phyloP scores from a whole-genome alignment of 306 rosid species.

The Amphicarpaea edgeworthii region DNA sequence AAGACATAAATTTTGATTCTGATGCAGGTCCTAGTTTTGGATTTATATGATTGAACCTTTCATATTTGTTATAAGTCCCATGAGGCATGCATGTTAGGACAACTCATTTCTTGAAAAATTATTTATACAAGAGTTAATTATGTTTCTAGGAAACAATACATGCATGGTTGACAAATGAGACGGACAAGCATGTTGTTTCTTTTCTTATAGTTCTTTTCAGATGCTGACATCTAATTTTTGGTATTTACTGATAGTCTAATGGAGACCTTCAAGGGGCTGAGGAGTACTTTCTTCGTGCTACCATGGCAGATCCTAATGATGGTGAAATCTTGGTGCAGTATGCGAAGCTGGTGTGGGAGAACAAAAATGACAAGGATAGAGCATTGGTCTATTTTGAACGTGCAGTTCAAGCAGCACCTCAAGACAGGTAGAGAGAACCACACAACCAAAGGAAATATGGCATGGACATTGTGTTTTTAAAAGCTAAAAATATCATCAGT shows the following conservation, averaged over 20 bases:
- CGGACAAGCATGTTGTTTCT: conserved; percentile 17
- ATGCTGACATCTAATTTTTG: conserved; percentile 32
- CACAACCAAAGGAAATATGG: conserved; percentile 18
- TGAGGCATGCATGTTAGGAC: not conserved
- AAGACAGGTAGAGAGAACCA: conserved; percentile 87
- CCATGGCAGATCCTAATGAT: conserved; percentile 74
- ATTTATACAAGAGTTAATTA: not conserved
- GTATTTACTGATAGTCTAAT: conserved; percentile 60
- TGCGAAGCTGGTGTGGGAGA: conserved; percentile 84
- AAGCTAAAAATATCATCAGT: conserved; percentile 5
- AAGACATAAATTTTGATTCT: conserved; percentile 12
- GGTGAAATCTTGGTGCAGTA: conserved; percentile 67
- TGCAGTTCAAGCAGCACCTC: conserved; percentile 68
- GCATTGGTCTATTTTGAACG: conserved; percentile 72
- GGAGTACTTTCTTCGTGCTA: conserved; percentile 73
- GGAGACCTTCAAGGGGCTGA: conserved; percentile 81
- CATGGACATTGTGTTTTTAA: not conserved
- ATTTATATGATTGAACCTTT: conserved; percentile 1
- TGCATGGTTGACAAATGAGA: not conserved
- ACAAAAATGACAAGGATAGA: conserved; percentile 70
- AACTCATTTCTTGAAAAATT: not conserved
- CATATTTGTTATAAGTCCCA: not conserved
- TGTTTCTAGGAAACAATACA: not conserved
- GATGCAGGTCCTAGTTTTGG: conserved; percentile 19
- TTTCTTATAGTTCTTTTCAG: conserved; percentile 21